These are phyloP conservation scores for Venturia aucupariae DNA, from an alignment of 2,329 filamentous ascomycete species.

Conservation along the genomic window DNA sequence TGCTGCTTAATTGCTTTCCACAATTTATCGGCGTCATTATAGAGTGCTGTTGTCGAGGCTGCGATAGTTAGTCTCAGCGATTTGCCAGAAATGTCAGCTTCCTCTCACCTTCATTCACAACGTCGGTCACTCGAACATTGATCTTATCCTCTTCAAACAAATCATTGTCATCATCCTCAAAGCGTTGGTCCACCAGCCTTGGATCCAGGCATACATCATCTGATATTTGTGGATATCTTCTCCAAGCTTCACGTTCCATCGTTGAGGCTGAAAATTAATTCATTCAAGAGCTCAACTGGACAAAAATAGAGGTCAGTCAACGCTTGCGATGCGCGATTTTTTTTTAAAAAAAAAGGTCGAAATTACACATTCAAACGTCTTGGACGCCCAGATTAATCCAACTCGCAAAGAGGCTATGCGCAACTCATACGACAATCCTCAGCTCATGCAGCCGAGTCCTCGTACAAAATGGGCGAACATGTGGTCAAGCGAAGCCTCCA, in stretches of 20 bases:
- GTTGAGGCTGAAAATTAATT: neutral
- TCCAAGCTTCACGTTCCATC: neutral
- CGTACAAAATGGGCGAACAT: neutral
- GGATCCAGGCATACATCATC: neutral
- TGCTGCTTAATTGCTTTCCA: neutral
- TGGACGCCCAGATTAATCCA: neutral
- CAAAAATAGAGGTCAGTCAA: neutral
- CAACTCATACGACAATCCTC: neutral
- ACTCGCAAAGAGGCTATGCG: neutral
- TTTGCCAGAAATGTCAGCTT: neutral
- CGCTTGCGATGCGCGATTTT: too few relatives aligned
- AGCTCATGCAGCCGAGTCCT: neutral
- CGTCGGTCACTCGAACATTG: neutral
- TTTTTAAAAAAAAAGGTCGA: too few relatives aligned
- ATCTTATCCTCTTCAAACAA: neutral
- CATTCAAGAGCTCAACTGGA: too few relatives aligned
- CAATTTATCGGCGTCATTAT: neutral
- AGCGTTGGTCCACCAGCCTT: neutral
- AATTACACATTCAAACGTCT: neutral
- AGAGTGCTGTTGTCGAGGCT: neutral
- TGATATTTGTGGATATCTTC: neutral
- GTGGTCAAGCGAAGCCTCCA: conserved; percentile 1
- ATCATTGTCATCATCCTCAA: neutral
- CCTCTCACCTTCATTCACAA: neutral
- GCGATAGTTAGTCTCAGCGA: neutral